Base-by-base conservation (phyloP, 179 eudicot species). In the Silene noctiflora region DNA sequence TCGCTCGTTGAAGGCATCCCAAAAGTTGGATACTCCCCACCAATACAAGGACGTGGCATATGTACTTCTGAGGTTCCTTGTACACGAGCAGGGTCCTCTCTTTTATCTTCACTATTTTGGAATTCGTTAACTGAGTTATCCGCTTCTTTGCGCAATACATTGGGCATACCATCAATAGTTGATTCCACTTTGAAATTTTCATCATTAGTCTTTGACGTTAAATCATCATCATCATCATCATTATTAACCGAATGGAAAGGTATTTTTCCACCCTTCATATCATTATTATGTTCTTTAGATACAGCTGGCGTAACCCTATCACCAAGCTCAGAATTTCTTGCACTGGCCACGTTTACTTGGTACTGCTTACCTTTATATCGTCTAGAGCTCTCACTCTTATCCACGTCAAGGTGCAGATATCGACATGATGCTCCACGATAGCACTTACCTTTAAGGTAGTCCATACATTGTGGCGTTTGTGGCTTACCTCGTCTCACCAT, bases 391-490 rank as follows among this genome's bases (percentile, higher is more conserved):
- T 85, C 91, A 75, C 73, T 76, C 82, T 79, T 95, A 22, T 79
- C 81, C 19, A 81, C 73, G 29, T 88, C 95, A 78, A 71, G 82
- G 80, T 90, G 99, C 83, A 83, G 20, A 82, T 85, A 95, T 63
- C 92, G 92, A 78, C 99, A 95, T 29, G 88, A 85, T 27, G 91
- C 88, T 73, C 97, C 98, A 78, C 98, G 95, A 69, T 81, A 85
- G 71, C 99, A 95, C 83, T 84, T 83, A 44, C 99, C 98, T 67
- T 86, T 87, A 48, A 81, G 86, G 81, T 84, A 91, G 82, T 93
- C 91, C 80, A 89, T 83, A 86, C 97, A 95, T 66, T 85, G 72
- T 14, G 69, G 85, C 73, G 76, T 71, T 64, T 83, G 85, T 76
- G 76, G 75, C 70, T 81, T 88, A 67, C 87, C 88, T 69, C 89